Evolutionary conservation across 345 rosid genomes (phyloP).

Genomic region (Citrus reticulata): DNA sequence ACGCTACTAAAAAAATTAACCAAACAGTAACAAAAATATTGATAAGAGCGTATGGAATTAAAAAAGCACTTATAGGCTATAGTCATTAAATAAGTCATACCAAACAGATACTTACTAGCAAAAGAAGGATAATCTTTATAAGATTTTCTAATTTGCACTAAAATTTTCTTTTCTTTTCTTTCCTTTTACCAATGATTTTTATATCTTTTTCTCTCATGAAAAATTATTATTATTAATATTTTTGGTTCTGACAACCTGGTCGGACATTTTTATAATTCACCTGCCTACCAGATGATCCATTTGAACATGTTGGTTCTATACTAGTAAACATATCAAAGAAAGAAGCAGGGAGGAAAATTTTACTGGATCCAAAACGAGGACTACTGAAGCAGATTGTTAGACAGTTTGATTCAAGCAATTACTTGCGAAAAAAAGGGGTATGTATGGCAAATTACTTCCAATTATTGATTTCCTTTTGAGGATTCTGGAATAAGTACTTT

Average conservation of each 20-base stretch:
- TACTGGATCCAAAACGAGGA: conserved; percentile 75
- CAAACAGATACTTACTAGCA: neutral
- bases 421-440: conserved; percentile 87
- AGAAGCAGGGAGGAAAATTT: conserved; percentile 70
- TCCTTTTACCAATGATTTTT: neutral
- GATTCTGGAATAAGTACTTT: neutral
- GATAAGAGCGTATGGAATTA: no score
- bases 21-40: no score
- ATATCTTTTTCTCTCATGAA: neutral
- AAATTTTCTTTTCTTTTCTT: neutral
- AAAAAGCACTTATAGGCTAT: no score
- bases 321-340: conserved; percentile 88
- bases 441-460: conserved; percentile 14
- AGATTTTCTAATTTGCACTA: neutral
- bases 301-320: conserved; percentile 90
- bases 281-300: conserved; percentile 68
- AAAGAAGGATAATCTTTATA: neutral
- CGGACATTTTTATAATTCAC: conserved; percentile 11
- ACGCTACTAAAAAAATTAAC: no score
- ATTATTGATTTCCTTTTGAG: conserved; percentile 1
- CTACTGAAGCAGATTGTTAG: conserved; percentile 77
- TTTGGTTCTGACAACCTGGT: neutral
- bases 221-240: neutral
- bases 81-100: no score
- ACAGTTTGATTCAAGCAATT: conserved; percentile 71